Evolutionary conservation across 2,329 filamentous ascomycete genomes (phyloP), one percentile per base, ranked within the genome.

Genomic region (Furcasterigmium furcatum): DNA sequence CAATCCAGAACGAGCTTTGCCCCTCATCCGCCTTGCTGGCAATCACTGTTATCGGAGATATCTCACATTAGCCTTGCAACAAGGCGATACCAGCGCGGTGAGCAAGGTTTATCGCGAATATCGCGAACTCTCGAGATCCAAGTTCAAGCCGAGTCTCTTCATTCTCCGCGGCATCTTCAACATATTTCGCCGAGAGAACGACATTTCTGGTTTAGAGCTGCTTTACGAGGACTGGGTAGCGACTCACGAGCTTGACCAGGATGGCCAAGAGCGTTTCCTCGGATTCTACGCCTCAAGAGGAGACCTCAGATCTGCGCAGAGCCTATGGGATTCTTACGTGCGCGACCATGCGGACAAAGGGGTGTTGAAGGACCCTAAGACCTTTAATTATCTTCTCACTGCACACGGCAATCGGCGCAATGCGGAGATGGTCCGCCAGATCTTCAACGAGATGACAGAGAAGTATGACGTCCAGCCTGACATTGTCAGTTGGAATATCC

Each of bases 361-460:
- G 10, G 52, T 66, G 10, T 46, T 70, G 8, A 50, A 55, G 20
- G 52, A 59, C 4, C 58, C 64, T 4, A 63, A 65, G 25, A 70
- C 63, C 4, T 73, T 81, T 50, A 59, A 73, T n/a, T 79, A 82
- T 38, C 68, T 91, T 4, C 71, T 95, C 34, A 81, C 87, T 52
- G 86, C 85, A 1, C 81, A 92, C 64, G 84, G 89, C 1, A 77
- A 80, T 46, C 71, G 80, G 41, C 87, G 83, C 3, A 81, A 95
- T 52, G 62, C 85, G 1, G 58, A 68, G 4, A 72, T 79, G 42
- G 80, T 85, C 1, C 67, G 78, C 41, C 62, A 70, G 18, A 77
- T 84, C 29, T 86, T 96, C 49, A 59, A 80, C 39, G 71, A 75
- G n/a, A 80, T 94, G 46, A 59, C 61, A 20, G 55, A 66, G 7